Percentiles rank a stretch among this genome's conserved stretches.
Conservation (phyloP, 352 stramenopile genomes). For the Phytopythium litorale region DNA sequence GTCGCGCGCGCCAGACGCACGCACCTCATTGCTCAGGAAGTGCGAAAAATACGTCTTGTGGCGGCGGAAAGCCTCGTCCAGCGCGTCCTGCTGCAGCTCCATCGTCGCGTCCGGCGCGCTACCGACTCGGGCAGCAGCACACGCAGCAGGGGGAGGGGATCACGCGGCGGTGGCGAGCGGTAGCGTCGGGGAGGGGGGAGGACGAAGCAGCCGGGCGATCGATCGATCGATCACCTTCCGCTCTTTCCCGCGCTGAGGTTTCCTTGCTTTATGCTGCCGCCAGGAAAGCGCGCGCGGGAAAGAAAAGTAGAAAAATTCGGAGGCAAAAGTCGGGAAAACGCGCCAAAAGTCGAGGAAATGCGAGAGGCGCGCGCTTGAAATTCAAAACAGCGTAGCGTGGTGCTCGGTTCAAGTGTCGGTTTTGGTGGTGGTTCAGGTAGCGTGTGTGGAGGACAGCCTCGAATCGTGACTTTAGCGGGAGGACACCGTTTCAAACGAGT, state of each 20-base stretch:
- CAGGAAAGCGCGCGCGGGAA: background rate
- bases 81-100: slow-evolving; percentile 79
- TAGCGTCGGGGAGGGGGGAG: background rate
- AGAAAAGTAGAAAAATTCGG: background rate
- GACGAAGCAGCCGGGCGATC: background rate
- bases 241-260: slow-evolving; percentile 4
- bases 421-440: background rate
- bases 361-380: background rate
- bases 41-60: slow-evolving; percentile 88
- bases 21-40: slow-evolving; percentile 77
- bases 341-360: background rate
- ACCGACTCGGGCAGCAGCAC: background rate
- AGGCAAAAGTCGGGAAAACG: background rate
- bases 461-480: background rate
- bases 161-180: no score
- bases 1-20: slow-evolving; percentile 1
- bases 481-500: background rate
- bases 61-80: slow-evolving; percentile 82
- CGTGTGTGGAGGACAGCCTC: background rate
- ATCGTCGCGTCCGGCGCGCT: slow-evolving; percentile 21
- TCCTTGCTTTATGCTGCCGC: background rate
- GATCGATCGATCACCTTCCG: background rate
- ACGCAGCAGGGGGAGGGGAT: no score
- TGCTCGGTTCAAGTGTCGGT: background rate
- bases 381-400: slow-evolving; percentile 1